phyloP scores from a whole-genome alignment of 2,329 filamentous ascomycete species.

The Alternaria sp. region DNA sequence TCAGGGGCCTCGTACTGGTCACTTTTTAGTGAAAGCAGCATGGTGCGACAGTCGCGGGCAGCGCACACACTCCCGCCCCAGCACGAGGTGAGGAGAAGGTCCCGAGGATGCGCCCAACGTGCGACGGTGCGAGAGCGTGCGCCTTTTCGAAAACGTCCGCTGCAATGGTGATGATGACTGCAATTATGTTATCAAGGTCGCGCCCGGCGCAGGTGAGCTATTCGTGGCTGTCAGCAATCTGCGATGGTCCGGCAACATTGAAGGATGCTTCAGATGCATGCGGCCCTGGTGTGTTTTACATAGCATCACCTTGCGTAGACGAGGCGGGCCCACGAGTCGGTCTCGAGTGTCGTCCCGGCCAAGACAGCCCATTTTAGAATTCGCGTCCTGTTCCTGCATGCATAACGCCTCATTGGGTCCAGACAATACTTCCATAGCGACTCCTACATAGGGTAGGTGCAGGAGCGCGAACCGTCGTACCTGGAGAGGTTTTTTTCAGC shows the following conservation, averaged over 20 bases:
- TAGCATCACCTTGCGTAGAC: conserved; percentile 21
- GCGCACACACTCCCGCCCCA: conserved; percentile 41
- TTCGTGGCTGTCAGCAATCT: conserved; percentile 23
- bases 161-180: conserved; percentile 5
- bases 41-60: conserved; percentile 45
- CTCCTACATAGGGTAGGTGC: conserved; percentile 1
- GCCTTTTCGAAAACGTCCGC: background rate
- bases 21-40: conserved; percentile 29
- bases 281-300: conserved; percentile 32
- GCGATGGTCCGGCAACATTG: background rate
- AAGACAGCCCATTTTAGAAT: conserved; percentile 28
- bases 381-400: conserved; percentile 27
- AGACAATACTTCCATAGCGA: conserved; percentile 21
- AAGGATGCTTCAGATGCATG: conserved; percentile 23
- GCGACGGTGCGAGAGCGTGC: conserved; percentile 1
- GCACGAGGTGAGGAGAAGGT: conserved; percentile 32
- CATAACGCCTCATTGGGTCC: conserved; percentile 19
- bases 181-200: background rate
- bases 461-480: background rate
- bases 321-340: conserved; percentile 31
- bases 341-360: conserved; percentile 21
- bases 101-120: conserved; percentile 12
- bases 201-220: conserved; percentile 4
- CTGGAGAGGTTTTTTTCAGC: background rate
- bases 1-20: conserved; percentile 29